Base-by-base conservation (phyloP, 164 flowering plant species). In the Malania oleifera region DNA sequence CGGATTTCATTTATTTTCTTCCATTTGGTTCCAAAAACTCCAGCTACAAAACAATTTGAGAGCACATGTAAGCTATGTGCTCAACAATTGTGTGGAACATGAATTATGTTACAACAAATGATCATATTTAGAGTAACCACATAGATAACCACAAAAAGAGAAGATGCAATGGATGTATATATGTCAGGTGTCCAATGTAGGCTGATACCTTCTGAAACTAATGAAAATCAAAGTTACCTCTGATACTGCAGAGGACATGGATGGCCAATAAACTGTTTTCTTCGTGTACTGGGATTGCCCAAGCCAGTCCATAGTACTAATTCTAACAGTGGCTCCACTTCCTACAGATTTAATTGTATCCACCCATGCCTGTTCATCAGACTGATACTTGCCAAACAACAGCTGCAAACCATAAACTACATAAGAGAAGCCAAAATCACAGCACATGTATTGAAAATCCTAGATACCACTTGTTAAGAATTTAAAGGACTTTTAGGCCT, bases 251-350 rank as follows among this genome's bases (percentile, higher is more conserved):
- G 95, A 80, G 51, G 98, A 83, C 47, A 92, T 81, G 56, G 98
- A 70, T 51, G 91, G 63, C 98, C 98, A 92, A 52, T 78, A 92
- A 47, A 85, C 74, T 19, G 85, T 78, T 65, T 68, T 75, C 17
- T 71, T 50, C 41, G 57, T 40, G 70, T 74, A 92, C 54, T 84
- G 78, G 17, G 98, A 89, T 60, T 92, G 98, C 54, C 96, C 96
- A 59, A 92, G 95, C 98, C 93, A 92, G 65, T 89, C 96, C 98
- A 92, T 92, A 13, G 95, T 87, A 70, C 59, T 87, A 25, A 92
- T 87, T 68, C 95, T 81, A 18, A 92, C 75, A 37, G 84, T 82
- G 19, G 40, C 83, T 45, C 88, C 82, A 53, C 26, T 43, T 53
- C 69, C 66, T 5, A 78, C 98, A 52, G 98, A 92, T 78, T 74